Evolutionary conservation across 2,329 filamentous ascomycete genomes (phyloP), one percentile per base, ranked within the genome.

Genomic region (Cladosporium velox): DNA sequence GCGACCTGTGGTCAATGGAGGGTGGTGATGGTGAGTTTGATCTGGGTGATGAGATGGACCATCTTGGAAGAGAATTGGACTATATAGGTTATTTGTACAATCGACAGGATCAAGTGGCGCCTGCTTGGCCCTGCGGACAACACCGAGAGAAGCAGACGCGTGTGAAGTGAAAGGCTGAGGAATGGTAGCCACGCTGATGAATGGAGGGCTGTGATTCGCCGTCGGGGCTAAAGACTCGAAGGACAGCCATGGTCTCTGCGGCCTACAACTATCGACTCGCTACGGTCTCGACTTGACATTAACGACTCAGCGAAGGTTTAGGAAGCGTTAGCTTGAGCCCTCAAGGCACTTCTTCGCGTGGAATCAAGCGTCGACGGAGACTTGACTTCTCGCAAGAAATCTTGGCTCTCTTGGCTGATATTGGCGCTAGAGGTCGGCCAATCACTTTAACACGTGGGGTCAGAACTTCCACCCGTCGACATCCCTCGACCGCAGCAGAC

Each of bases 1-100:
- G 57, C 59, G 44, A 52, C 61, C 61, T 24, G 61, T 64, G 61
- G 61, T 64, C 61, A 47, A 18, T 64, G 34, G 51, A 21, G 3
- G 28, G 41, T 32, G 38, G 10, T 32, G 59, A 12, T n/a, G 26
- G 10, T 2, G 10, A 10, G 41, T 30, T 28, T 57, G 61, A 64
- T 34, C 34, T 55, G 49, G 11, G 51, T 64, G 61, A 35, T 57
- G 59, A 54, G 59, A 35, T 21, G 51, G 34, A 57, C 24, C 51
- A 24, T 15, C 34, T 8, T 26, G 28, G 24, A 32, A 14, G 15
- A 7, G 3, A 3, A 34, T 24, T 4, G 5, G 51, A 26, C 38
- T 64, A 26, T 49, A 57, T 34, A 15, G 8, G 8, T 44, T 64
- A 41, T 57, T 49, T 47, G 18, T 49, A 52, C 30, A 35, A 32